These are phyloP conservation scores for Myrmaecium sp. DNA, from an alignment of 2,329 filamentous ascomycete genomes.

Conservation along the genomic window DNA sequence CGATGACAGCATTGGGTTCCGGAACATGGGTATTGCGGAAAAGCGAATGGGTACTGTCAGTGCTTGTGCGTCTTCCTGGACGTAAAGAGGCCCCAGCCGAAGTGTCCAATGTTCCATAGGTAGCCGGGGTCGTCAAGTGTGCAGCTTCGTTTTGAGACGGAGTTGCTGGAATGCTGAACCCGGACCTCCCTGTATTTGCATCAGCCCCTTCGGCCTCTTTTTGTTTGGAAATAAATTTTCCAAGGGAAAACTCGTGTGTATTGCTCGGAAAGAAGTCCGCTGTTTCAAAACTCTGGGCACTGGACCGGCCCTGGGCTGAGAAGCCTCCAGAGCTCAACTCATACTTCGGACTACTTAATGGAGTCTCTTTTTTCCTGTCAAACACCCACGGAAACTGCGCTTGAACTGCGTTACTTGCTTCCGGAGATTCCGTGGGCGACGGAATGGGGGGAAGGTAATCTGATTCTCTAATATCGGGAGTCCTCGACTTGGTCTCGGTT, in stretches of 20 bases:
- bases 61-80: no score
- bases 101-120: neutral
- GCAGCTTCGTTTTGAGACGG: conserved; percentile 7
- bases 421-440: conserved; percentile 12
- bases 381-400: conserved; percentile 14
- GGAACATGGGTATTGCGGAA: no score
- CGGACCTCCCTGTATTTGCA: conserved; percentile 6
- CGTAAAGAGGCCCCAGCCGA: neutral
- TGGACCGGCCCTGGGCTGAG: conserved; percentile 15
- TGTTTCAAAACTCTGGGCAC: conserved; percentile 22
- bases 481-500: conserved; percentile 6
- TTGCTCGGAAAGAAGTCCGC: conserved; percentile 25
- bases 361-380: conserved; percentile 7
- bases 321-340: conserved; percentile 7
- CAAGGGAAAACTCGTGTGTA: conserved; percentile 20
- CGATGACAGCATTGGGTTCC: no score
- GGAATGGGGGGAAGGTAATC: conserved; percentile 13
- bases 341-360: conserved; percentile 2
- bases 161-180: no score
- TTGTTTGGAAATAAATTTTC: conserved; percentile 10
- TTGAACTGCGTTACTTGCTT: conserved; percentile 3
- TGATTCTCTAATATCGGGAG: conserved; percentile 2
- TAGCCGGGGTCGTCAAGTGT: conserved; percentile 17
- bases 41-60: no score
- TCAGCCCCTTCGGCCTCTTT: conserved; percentile 11